Evolutionary conservation across 2,329 filamentous ascomycete species (phyloP).

Genomic region (Colletotrichum tabaci): DNA sequence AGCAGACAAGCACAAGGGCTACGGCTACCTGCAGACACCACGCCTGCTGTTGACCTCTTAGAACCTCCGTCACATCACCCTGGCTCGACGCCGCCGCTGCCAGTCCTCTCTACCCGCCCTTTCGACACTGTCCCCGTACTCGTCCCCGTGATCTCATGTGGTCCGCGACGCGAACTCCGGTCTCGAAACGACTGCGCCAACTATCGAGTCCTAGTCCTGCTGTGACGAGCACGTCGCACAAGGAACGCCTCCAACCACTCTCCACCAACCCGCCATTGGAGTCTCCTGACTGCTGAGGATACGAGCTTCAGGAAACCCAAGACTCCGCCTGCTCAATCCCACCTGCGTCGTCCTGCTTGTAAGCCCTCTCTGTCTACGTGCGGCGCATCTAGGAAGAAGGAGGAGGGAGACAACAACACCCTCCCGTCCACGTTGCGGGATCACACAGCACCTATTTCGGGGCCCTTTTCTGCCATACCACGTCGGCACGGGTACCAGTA

Average conservation of each 20-base stretch:
- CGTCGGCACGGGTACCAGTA: conserved; percentile 20
- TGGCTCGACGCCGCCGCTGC: conserved; percentile 25
- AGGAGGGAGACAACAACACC: conserved; percentile 31
- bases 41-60: conserved; percentile 39
- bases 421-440: conserved; percentile 26
- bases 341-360: conserved; percentile 1
- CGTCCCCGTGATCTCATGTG: conserved; percentile 43
- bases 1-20: conserved; percentile 36
- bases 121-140: conserved; percentile 25
- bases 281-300: conserved; percentile 50
- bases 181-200: conserved; percentile 42
- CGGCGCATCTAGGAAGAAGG: conserved; percentile 30
- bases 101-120: conserved; percentile 31
- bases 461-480: conserved; percentile 13
- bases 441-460: conserved; percentile 28
- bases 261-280: conserved; percentile 52
- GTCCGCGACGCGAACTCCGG: conserved; percentile 41
- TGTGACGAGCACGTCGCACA: conserved; percentile 50
- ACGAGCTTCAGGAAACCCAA: conserved; percentile 48
- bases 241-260: conserved; percentile 50
- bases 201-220: conserved; percentile 43
- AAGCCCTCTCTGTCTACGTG: conserved; percentile 22
- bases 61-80: conserved; percentile 35
- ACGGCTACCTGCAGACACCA: conserved; percentile 42
- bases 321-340: conserved; percentile 16